Conservation (phyloP, 345 rosid species). For the Eucalyptus pauciflora region DNA sequence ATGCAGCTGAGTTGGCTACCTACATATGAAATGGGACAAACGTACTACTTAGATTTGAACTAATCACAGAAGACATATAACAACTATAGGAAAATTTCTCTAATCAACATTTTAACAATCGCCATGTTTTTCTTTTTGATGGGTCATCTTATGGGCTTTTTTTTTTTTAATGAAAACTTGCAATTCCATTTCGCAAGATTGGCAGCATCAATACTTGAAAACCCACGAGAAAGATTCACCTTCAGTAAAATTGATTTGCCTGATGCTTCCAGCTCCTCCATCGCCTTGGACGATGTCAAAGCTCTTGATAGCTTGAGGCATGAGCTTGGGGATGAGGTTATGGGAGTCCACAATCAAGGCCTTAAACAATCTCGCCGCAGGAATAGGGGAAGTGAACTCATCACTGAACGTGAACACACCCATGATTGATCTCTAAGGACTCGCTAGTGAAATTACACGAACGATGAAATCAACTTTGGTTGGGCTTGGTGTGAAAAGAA, state of each 20-base stretch:
- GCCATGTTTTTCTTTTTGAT: not conserved
- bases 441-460: not conserved
- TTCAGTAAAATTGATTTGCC: slow-evolving; percentile 7
- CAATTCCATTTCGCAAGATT: not conserved
- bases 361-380: slow-evolving; percentile 15
- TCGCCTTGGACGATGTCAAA: slow-evolving; percentile 15
- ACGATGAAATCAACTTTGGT: not conserved
- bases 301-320: slow-evolving; percentile 19
- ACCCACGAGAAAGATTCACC: not conserved
- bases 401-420: slow-evolving; percentile 6
- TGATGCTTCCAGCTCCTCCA: slow-evolving; percentile 30
- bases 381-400: slow-evolving; percentile 6
- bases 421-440: not conserved
- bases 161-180: not conserved
- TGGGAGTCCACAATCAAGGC: slow-evolving; percentile 11
- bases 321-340: slow-evolving; percentile 11
- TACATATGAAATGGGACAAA: not conserved
- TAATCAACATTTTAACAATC: not conserved
- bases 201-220: not conserved
- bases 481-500: not conserved
- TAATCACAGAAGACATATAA: not conserved
- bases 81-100: not conserved
- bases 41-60: not conserved
- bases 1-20: not conserved
- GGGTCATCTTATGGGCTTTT: not conserved